phyloP scores from a whole-genome alignment of 768 basidiomycete genomes.

The Suillus hirtellus region DNA sequence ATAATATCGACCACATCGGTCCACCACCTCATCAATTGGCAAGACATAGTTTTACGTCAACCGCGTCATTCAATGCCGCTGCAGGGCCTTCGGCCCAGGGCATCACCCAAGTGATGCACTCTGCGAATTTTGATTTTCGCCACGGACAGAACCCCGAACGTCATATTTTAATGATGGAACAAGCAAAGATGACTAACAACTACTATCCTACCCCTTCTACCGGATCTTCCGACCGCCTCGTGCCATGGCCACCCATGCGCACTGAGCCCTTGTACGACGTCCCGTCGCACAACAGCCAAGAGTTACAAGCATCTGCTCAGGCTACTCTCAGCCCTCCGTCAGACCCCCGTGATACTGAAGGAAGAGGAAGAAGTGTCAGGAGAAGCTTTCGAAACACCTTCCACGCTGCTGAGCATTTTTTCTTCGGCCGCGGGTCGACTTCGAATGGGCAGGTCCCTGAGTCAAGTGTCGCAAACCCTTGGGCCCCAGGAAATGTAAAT shows the following conservation, averaged over 20 bases:
- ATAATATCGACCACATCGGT: conserved; percentile 18
- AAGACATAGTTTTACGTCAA: conserved; percentile 26
- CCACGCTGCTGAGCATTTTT: conserved; percentile 66
- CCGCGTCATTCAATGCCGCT: conserved; percentile 22
- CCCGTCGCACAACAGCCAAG: conserved; percentile 37
- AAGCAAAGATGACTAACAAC: neutral
- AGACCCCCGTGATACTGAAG: conserved; percentile 39
- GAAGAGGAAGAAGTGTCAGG: conserved; percentile 60
- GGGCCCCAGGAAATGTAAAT: conserved; percentile 16
- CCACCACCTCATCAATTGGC: conserved; percentile 18
- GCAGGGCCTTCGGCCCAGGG: conserved; percentile 29
- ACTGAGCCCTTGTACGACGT: conserved; percentile 32
- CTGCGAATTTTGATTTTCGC: conserved; percentile 29
- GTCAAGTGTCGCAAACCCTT: conserved; percentile 1
- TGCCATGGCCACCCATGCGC: conserved; percentile 47
- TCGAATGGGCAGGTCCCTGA: conserved; percentile 18
- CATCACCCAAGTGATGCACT: conserved; percentile 37
- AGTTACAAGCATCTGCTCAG: conserved; percentile 43
- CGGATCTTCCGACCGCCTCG: conserved; percentile 19
- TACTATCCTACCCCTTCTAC: conserved; percentile 6
- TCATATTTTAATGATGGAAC: conserved; percentile 3
- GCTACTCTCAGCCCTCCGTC: conserved; percentile 30
- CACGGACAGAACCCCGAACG: conserved; percentile 16
- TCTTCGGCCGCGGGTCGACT: conserved; percentile 56
- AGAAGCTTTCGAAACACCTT: conserved; percentile 67